Conservation (phyloP, 2,329 filamentous ascomycete species). For the Penicillium oxalicum region DNA sequence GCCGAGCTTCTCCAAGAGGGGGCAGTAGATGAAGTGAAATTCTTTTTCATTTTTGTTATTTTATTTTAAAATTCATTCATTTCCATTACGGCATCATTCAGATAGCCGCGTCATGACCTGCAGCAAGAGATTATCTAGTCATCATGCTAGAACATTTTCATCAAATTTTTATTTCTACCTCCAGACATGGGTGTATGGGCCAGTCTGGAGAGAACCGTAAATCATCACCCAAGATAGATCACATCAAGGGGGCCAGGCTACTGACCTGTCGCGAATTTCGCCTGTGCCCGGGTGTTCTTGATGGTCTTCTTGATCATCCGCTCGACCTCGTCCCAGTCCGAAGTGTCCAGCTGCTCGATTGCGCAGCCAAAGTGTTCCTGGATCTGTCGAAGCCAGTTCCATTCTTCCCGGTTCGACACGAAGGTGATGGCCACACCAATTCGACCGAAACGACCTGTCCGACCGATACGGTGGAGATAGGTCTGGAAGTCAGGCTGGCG, state of each 20-base stretch:
- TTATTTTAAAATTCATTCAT: too few species aligned
- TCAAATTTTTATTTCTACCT: too few species aligned
- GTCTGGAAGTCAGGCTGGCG: conserved; percentile 82
- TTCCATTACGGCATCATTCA: too few species aligned
- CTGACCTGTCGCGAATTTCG: conserved; percentile 27
- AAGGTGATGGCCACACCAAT: conserved; percentile 95
- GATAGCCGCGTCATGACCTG: too few species aligned
- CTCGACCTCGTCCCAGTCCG: conserved; percentile 89
- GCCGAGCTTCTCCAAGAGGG: too few species aligned
- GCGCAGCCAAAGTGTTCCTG: conserved; percentile 72
- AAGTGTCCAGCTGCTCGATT: conserved; percentile 71
- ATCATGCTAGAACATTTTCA: too few species aligned
- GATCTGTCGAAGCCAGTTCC: conserved; percentile 71
- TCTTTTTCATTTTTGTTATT: too few species aligned
- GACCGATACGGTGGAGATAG: conserved; percentile 94
- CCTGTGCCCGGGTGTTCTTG: conserved; percentile 49
- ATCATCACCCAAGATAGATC: background rate
- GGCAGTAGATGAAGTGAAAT: too few species aligned
- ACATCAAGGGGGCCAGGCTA: background rate
- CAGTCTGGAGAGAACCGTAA: too few species aligned
- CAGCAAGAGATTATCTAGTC: too few species aligned
- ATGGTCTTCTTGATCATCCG: conserved; percentile 73
- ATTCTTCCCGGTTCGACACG: conserved; percentile 80
- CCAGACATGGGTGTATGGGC: too few species aligned
- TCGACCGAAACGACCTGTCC: conserved; percentile 92